Base-by-base conservation (phyloP, 371 early-diverging fungal species). In the Modicella reniformis region DNA sequence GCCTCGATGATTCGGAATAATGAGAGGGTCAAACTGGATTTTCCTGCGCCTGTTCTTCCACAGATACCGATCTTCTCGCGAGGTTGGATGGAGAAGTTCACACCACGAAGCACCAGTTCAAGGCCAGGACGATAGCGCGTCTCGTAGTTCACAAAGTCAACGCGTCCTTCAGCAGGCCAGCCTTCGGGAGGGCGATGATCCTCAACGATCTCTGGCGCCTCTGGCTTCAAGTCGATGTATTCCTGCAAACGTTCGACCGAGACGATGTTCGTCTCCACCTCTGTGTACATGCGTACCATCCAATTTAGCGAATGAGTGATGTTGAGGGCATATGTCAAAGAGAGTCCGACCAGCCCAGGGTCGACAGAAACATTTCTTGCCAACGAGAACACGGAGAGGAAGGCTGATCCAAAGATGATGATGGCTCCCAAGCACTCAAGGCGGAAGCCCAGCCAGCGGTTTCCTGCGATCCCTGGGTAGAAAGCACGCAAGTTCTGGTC, bases 21-120 rank as follows among this genome's bases (percentile, higher is more conserved):
- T 8, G 50, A 50, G 8, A 50, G 50, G 13, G 28, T 28, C 50
- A 50, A 50, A 28, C 50, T 50, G 50, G 50, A 50, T 28, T 50
- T 50, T 21, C 50, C 50, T 50, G 28, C 50, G 4, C 50, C 50
- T 50, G 50, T 50, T 17, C 50, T 26, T 26, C 50, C 28, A 28
- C 50, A 50, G 25, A 50, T 50, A 26, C 50, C 50, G 25, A 50
- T 25, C 50, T 50, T 50, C 50, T 50, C 50, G 17, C 28, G 50
- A 50, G 50, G 28, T 21, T 50, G 26, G 17, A 50, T 50, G 3
- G 50, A 12, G 17, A 21, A 50, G 50, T 50, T 50, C 23, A 50
- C 50, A 13, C 50, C 50, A 28, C 28, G 50, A 26, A 50, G 50
- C 26, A 50, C 50, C 23, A 50, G 25, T 2, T 50, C 50, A 28